A percentile compares a stretch with the other conserved stretches of the same genome.
Conservation (phyloP, 352 stramenopile species). For the Phytopythium aichiense region DNA sequence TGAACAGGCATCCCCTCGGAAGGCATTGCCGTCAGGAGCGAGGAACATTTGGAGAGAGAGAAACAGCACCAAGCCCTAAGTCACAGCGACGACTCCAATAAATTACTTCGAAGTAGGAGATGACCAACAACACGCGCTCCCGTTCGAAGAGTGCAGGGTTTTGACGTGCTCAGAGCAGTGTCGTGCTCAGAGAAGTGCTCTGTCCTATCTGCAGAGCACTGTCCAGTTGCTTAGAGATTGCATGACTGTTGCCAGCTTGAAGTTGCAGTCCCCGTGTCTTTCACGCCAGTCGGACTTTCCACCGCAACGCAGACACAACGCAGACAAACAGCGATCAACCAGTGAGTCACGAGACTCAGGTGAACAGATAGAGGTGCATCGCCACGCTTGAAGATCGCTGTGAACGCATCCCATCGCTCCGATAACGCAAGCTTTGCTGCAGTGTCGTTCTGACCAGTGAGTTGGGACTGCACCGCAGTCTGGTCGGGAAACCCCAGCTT, state of each 20-base stretch:
- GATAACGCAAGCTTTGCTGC: background rate
- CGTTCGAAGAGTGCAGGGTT: background rate
- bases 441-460: background rate
- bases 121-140: too few species aligned
- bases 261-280: background rate
- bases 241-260: background rate
- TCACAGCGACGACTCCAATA: background rate
- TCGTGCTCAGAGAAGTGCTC: too few species aligned
- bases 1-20: background rate
- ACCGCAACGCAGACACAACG: background rate
- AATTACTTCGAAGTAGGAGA: too few species aligned
- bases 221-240: too few species aligned
- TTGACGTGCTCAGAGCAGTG: background rate
- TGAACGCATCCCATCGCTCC: background rate
- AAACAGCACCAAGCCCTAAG: background rate
- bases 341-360: background rate
- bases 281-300: background rate
- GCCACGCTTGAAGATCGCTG: background rate
- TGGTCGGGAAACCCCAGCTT: background rate
- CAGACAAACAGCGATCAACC: background rate
- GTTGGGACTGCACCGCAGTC: background rate
- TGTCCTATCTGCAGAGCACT: background rate
- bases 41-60: background rate
- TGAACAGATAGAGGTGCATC: background rate
- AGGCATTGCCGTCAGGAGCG: background rate